Evolutionary conservation across 2,329 filamentous ascomycete species (phyloP), one percentile per base, ranked within the genome.

Genomic region (Paramyrothecium roridum): DNA sequence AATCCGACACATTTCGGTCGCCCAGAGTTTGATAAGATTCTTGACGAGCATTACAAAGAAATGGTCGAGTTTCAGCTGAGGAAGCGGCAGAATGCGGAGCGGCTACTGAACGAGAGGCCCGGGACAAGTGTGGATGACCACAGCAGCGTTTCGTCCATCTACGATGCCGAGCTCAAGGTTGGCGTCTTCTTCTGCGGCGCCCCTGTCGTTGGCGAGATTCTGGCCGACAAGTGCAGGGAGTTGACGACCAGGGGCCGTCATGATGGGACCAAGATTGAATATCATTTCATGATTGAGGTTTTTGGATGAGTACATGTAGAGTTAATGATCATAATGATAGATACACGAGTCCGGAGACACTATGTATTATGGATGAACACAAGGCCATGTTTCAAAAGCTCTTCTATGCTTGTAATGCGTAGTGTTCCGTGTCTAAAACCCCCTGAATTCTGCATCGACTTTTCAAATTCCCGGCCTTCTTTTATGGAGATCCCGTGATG

Each of bases 131-230:
- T 57, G 1, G 19, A 19, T 30, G 34, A 8, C 47, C 48, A 45
- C 20, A 47, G 40, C 26, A 47, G 37, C 22, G 8, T 47, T 8
- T 48, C 46, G 7, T 58, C 34, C 10, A 11, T 69, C 20, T 62
- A 67, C 8, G 67, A 68, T 0, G 66, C 69, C 10, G 70, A 72
- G 54, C 64, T 78, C 45, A 80, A 79, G 58, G 76, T 84, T 0
- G 81, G 80, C 0, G 76, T 84, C 0, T 83, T 83, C 57, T 84
- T 81, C 59, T 85, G 82, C 52, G 82, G 82, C 3, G 74, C 78
- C 0, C 80, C 81, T 0, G 73, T 80, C 2, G 78, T 84, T n/a
- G 80, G 82, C 1, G 76, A 80, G 63, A 76, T 82, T 45, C 59
- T 84, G 59, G 79, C 80, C 11, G 81, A 85, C 67, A 75, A 78